Evolutionary conservation across 2,329 filamentous ascomycete genomes (phyloP).

Genomic region (Gnomoniopsis sp.): DNA sequence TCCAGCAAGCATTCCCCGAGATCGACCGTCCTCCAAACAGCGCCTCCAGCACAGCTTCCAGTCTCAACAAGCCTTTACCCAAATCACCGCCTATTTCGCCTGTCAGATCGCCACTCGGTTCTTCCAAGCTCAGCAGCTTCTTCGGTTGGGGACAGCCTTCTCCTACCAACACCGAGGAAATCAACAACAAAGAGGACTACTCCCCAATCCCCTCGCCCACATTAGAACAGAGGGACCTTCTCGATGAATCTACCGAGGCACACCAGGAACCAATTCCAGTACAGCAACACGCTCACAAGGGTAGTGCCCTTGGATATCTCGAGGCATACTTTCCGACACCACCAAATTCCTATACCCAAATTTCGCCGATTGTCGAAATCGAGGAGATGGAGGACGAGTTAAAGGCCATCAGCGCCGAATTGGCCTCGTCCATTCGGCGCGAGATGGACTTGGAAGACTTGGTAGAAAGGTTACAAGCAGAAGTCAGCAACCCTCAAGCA

Average conservation of each 20-base stretch:
- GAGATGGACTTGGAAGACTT: slow-evolving; percentile 97
- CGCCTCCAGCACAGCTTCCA: slow-evolving; percentile 17
- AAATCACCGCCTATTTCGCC: slow-evolving; percentile 57
- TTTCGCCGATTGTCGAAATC: slow-evolving; percentile 49
- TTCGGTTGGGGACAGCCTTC: slow-evolving; percentile 52
- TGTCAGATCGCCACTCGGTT: slow-evolving; percentile 47
- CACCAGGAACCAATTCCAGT: slow-evolving; percentile 35
- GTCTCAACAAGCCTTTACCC: slow-evolving; percentile 52
- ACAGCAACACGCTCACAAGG: slow-evolving; percentile 38
- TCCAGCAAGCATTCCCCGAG: slow-evolving; percentile 24
- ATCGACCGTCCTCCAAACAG: slow-evolving; percentile 21
- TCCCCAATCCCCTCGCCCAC: slow-evolving; percentile 50
- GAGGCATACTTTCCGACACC: slow-evolving; percentile 52
- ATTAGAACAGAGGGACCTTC: slow-evolving; percentile 37
- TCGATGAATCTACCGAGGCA: slow-evolving; percentile 40
- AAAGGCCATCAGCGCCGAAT: slow-evolving; percentile 86
- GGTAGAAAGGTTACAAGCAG: slow-evolving; percentile 81
- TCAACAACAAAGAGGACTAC: slow-evolving; percentile 41
- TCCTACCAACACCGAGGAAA: slow-evolving; percentile 45
- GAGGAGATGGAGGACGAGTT: slow-evolving; percentile 93
- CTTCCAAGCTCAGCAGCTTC: slow-evolving; percentile 47
- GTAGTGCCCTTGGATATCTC: slow-evolving; percentile 45
- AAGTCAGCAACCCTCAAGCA: slow-evolving; percentile 57
- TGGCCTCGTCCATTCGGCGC: slow-evolving; percentile 86
- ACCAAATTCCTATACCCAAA: slow-evolving; percentile 33